phyloP scores from a whole-genome alignment of 148 eudicot genomes.

The Talinum fruticosum region DNA sequence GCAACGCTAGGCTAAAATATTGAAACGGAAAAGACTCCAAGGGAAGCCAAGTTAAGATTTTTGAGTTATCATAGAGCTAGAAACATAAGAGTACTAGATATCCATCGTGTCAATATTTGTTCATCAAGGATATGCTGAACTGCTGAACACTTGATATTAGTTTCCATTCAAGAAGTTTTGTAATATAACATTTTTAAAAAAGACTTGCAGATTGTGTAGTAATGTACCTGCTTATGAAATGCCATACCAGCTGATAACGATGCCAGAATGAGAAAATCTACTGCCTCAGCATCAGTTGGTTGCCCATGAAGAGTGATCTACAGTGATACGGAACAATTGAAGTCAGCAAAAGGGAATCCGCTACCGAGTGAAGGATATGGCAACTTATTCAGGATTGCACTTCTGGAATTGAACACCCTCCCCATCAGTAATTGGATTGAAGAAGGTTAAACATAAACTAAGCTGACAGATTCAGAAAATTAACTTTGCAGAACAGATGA shows the following conservation, averaged over 20 bases:
- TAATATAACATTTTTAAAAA: neutral
- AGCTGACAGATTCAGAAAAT: neutral
- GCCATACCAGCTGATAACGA: slow-evolving; percentile 67
- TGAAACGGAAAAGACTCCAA: neutral
- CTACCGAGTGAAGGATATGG: neutral
- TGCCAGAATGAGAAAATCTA: slow-evolving; percentile 67
- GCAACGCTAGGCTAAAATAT: neutral
- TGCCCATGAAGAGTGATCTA: slow-evolving; percentile 47
- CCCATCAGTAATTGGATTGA: neutral
- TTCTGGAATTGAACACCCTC: neutral
- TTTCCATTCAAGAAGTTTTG: neutral
- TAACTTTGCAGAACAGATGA: neutral
- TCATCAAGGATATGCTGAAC: neutral
- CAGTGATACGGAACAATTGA: neutral
- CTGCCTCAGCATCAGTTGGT: slow-evolving; percentile 50
- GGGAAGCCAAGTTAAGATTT: too few relatives aligned
- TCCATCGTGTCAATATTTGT: neutral
- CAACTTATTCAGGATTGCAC: neutral
- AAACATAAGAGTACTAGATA: neutral
- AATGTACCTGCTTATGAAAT: slow-evolving; percentile 48
- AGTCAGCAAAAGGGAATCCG: slow-evolving; percentile 8
- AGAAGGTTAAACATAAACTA: neutral
- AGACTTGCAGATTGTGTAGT: neutral
- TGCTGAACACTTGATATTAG: neutral
- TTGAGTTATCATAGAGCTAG: neutral